Evolutionary conservation across 2,329 filamentous ascomycete genomes (phyloP), one percentile per base, ranked within the genome.

Genomic region (Diplodia scrobiculata): DNA sequence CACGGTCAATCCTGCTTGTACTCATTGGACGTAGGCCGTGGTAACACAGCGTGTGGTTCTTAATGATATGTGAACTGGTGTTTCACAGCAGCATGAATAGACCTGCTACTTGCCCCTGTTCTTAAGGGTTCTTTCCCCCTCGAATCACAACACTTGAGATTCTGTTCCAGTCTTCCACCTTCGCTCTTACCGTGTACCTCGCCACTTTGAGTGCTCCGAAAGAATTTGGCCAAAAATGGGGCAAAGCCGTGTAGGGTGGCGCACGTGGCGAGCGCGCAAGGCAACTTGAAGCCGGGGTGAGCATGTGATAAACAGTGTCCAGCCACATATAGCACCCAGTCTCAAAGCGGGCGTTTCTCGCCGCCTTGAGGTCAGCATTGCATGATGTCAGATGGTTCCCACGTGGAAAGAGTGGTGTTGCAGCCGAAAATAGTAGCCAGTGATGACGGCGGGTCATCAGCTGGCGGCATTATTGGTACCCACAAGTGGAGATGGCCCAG

Each of bases 401-500:
- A 21, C 32, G n/a, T 36, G 52, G 17, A 14, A 27, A 54, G 52
- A 10, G 29, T 32, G 29, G 29, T 32, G 27, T 53, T 55, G 21
- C n/a, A 21, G 34, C 34, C 36, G 21, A 34, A 45, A 58, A 58
- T 17, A 58, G 53, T 34, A 27, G 27, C 32, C 17, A 36, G 10
- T n/a, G 27, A 32, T 38, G 32, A 27, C 13, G n/a, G 34, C 1
- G 17, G 5, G 27, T 19, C 7, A 45, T 38, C 53, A 58, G 53
- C 53, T 10, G 53, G 14, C 10, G 38, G 29, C 34, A 38, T 45
- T 41, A 45, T 58, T 58, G 53, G 53, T 58, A 58, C 21, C 53
- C 53, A 58, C 53, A 45, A 50, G 38, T 50, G 25, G 25, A 32
- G 38, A 50, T 47, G 11, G 17, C 27, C 25, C 25, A 25, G 25